Evolutionary conservation across 768 basidiomycete genomes (phyloP), one percentile per base, ranked within the genome.

Genomic region (Lyophyllum decastes): DNA sequence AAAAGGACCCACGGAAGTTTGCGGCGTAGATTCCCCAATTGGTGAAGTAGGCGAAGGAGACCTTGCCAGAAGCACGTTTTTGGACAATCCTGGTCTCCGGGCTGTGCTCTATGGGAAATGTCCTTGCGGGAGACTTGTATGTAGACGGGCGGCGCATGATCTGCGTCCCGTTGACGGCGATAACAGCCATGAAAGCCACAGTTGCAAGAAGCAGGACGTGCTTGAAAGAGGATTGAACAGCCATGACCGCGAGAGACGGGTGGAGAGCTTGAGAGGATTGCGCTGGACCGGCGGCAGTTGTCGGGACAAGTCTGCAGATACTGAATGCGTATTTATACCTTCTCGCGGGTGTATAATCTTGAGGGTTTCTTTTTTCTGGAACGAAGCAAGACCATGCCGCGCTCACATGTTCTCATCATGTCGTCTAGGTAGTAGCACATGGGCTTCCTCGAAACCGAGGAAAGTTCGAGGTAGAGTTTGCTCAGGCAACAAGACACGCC

Each of bases 11-110:
- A 86, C 85, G 84, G 71, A 87, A 88, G 63, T 86, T 83, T 49
- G 84, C 79, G 12, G 75, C 82, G 64, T 87, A 88, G 52, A 87
- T 86, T 11, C 82, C 85, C 85, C 84, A 86, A 68, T 85, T 84
- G 0, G 82, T 82, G 67, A 84, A 86, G 66, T 86, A 86, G 2
- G 76, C 84, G 55, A 78, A 73, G 19, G 71, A 74, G 24, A 73
- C 73, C 46, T 79, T 79, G 41, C 66, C 69, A 19, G 66, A 65
- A 10, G 72, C 72, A 35, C 81, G 74, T 62, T 73, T 77, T 38
- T 78, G 71, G 33, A 83, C 73, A 41, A 68, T 64, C 24, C 78
- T 68, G 4, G 76, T 73, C 61, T 75, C 69, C 5, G 79, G 72
- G 57, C 72, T 57, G 33, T 57, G 63, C 58, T 75, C 72, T 1